Evolutionary conservation across 257 asterid genomes (phyloP).

Genomic region (Striga asiatica): DNA sequence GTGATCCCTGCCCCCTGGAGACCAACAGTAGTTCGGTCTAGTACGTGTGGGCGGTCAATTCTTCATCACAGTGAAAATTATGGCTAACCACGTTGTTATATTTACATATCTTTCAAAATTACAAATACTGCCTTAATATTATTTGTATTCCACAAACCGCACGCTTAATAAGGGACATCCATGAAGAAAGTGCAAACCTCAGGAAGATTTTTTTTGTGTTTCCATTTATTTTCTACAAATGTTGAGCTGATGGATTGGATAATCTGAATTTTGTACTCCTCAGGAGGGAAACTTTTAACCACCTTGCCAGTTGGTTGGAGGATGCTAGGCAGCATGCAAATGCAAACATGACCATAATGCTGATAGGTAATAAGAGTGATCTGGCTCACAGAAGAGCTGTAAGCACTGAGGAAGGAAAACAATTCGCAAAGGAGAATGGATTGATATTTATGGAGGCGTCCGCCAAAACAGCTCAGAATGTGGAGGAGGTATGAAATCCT

Average conservation of each 20-base stretch:
- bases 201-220: background rate
- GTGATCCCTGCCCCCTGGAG: background rate
- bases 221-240: slow-evolving; percentile 11
- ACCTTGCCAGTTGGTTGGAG: slow-evolving; percentile 87
- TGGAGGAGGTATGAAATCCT: slow-evolving; percentile 55
- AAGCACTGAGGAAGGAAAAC: slow-evolving; percentile 78
- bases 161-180: background rate
- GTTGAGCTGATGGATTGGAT: background rate
- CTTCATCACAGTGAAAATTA: background rate
- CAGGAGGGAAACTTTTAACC: slow-evolving; percentile 91
- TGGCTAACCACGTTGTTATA: background rate
- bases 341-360: slow-evolving; percentile 79
- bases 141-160: too few relatives aligned
- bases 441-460: slow-evolving; percentile 87
- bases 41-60: background rate
- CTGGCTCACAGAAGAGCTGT: slow-evolving; percentile 76
- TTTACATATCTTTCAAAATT: too few relatives aligned
- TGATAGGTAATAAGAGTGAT: slow-evolving; percentile 73
- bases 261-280: background rate
- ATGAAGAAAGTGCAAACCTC: background rate
- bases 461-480: slow-evolving; percentile 80
- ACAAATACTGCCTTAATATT: too few relatives aligned
- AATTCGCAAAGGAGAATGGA: slow-evolving; percentile 75
- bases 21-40: background rate
- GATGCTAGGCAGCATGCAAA: slow-evolving; percentile 87